Evolutionary conservation across 2,329 filamentous ascomycete genomes (phyloP).

Genomic region (Elsinoe ampelina): DNA sequence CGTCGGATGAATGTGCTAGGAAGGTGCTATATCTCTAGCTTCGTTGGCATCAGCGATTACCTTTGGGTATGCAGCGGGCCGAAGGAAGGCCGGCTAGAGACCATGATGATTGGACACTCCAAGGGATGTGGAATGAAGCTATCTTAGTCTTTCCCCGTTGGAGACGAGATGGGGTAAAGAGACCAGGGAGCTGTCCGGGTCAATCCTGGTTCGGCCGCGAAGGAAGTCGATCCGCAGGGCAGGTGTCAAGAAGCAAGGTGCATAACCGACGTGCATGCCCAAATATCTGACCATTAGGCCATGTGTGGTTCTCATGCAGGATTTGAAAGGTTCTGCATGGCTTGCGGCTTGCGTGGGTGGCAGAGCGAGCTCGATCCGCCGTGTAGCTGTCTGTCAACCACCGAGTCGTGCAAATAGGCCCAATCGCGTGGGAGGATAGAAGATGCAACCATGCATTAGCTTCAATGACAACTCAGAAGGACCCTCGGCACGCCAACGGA

Average conservation of each 20-base stretch:
- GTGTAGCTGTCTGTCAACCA: neutral
- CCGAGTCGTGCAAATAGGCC: neutral
- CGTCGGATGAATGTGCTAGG: neutral
- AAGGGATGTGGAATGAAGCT: neutral
- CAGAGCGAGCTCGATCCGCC: constrained; percentile 6
- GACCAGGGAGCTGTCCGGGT: neutral
- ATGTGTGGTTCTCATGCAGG: constrained; percentile 7
- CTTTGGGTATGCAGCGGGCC: constrained; percentile 5
- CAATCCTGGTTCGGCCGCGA: neutral
- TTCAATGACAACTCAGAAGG: constrained; percentile 2
- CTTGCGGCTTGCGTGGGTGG: constrained; percentile 7
- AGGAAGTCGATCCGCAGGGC: constrained; percentile 1
- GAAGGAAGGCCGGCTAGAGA: neutral
- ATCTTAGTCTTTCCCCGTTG: neutral
- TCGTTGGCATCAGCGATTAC: constrained; percentile 2
- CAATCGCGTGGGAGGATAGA: constrained; percentile 3
- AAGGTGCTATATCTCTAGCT: constrained; percentile 3
- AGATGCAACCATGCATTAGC: constrained; percentile 5
- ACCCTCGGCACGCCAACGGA: constrained; percentile 1
- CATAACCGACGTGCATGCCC: constrained; percentile 4
- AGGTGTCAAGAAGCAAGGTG: constrained; percentile 1
- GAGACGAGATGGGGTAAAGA: neutral
- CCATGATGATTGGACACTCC: neutral
- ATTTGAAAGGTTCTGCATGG: neutral
- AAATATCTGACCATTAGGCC: neutral